phyloP scores from a whole-genome alignment of 306 rosid species.

The Begonia masoniana region DNA sequence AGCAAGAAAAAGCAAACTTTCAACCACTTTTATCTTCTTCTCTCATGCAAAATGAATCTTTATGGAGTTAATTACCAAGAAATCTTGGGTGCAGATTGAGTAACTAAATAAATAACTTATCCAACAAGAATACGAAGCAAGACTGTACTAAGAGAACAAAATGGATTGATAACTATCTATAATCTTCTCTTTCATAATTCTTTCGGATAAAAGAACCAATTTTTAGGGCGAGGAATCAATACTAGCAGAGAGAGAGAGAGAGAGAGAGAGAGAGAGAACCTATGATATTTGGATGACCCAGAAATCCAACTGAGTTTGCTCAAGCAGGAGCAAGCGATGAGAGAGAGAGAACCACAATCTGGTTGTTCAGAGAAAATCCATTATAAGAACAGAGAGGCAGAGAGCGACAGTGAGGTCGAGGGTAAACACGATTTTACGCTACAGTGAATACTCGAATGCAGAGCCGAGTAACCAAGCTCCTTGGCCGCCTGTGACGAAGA shows the following conservation, averaged over 20 bases:
- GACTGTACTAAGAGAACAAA: no score
- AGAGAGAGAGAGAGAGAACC: not conserved
- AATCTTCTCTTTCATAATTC: not conserved
- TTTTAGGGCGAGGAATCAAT: no score
- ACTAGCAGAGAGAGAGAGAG: not conserved
- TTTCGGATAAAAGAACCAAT: not conserved
- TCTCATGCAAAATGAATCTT: no score
- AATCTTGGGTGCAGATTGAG: no score
- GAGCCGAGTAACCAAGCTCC: not conserved
- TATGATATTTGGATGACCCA: constrained; percentile 1
- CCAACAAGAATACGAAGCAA: no score
- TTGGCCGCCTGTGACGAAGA: no score
- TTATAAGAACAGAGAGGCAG: not conserved
- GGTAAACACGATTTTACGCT: constrained; percentile 9
- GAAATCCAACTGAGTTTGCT: not conserved
- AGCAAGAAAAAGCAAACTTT: not conserved
- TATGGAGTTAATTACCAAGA: no score
- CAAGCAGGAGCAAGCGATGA: not conserved
- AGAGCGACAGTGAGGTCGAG: not conserved
- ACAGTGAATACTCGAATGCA: not conserved
- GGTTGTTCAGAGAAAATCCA: not conserved
- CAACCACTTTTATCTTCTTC: no score
- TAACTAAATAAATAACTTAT: no score
- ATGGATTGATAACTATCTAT: no score
- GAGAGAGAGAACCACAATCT: not conserved